Evolutionary conservation across 2,329 filamentous ascomycete species (phyloP), one percentile per base, ranked within the genome.

Genomic region (Penicillium sumatraense): DNA sequence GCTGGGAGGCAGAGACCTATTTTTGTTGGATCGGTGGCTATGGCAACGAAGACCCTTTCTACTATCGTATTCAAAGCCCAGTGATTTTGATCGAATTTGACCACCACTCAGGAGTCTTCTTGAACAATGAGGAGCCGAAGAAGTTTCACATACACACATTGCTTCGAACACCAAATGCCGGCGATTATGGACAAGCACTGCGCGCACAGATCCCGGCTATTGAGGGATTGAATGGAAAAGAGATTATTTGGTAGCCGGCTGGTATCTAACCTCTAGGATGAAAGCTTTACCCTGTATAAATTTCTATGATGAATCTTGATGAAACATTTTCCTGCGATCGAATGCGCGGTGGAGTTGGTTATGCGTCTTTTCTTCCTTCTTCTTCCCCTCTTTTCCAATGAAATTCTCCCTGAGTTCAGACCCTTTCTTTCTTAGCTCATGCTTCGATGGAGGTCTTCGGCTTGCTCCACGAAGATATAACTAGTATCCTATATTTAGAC

Each of bases 91-190:
- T 88, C 49, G 90, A 93, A 78, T 90, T 93, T 64, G 90, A 93
- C 64, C 88, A 91, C 67, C 89, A 93, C 70, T 89, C 86, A 0
- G 89, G 89, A 0, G 89, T 93, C 0, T 93, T 92, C 63, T 71
- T 93, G 65, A 86, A 81, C 1, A 93, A 93, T 67, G 78, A 79
- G 47, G 83, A 89, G 71, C 89, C 89, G 0, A 86, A 86, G 27
- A 90, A 89, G 72, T 93, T 90, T 64, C 90, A 93, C 64, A 89
- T 90, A 20, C 90, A 93, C 69, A 93, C 89, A 0, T 74, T 91
- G 49, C 73, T 90, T 59, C 74, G 90, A 31, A 87, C 84, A 27
- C 90, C 90, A 0, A 93, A 93, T 70, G 85, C 77, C 0, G 90
- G 89, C 0, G 90, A 93, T 68, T 93, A 93, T 68, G 89, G 90